Base-by-base conservation (phyloP, 2,329 filamentous ascomycete genomes). In the Scedosporium apiospermum region DNA sequence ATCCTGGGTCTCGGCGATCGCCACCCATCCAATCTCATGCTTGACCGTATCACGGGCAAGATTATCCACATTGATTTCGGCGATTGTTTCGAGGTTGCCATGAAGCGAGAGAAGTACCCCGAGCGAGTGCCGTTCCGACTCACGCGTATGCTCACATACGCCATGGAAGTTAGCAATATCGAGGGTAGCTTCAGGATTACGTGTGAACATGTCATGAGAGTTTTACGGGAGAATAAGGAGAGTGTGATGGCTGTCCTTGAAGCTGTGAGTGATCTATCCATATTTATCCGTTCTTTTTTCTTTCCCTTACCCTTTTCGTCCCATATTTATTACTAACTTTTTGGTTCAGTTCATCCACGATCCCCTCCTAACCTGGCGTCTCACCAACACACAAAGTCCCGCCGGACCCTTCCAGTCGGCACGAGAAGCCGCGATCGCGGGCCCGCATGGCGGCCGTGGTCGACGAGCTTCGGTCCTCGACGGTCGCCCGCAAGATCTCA, bases 151-250 rank as follows among this genome's bases (percentile, higher is more conserved):
- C 85, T 99, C 76, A 99, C 96, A 0, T 99, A 97, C 72, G 96
- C 96, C 23, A 99, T 99, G 95, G 95, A 99, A 77, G 95, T 99
- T 63, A 97, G 93, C 82, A 99, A 99, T 72, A 99, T 99, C 67
- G 95, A 99, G 75, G 95, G 95, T 69, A 96, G 91, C 76, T 99
- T 96, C 82, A 87, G 96, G 65, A 98, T 96, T 63, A 98, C 95
- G 5, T 99, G 93, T 69, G 96, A 99, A 76, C 93, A 96, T 69
- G 93, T 97, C 60, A 99, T 99, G 95, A 86, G 95, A 65, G 93
- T 99, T 14, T 80, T 99, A 67, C 83, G 95, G 63, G 92, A 95
- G 68, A 99, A 99, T 76, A 99, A 99, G 77, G 95, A 99, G 78
- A 96, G 92, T 51, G 84, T 99, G 64, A 97, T 99, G 91, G 95